These are phyloP conservation scores for Adansonia madagascariensis DNA, from an alignment of 441 rosid genomes.

Conservation along the genomic window DNA sequence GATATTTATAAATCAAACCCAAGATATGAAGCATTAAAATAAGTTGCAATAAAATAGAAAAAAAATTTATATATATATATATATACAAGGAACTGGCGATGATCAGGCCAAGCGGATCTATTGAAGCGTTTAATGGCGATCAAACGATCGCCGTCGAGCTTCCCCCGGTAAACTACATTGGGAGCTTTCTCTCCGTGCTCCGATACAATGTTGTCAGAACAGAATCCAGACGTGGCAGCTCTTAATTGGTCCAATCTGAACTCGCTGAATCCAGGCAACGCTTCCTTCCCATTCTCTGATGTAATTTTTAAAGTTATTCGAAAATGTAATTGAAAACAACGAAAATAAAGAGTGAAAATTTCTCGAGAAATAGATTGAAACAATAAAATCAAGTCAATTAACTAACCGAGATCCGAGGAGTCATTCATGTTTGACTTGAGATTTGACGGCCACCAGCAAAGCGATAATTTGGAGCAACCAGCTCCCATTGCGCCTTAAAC, in stretches of 20 bases:
- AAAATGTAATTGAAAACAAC: not conserved
- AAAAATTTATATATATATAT: not conserved
- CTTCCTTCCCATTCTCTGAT: constrained; percentile 65
- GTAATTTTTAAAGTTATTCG: not conserved
- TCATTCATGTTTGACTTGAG: constrained; percentile 65
- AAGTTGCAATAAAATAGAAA: not conserved
- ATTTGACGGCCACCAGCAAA: constrained; percentile 85
- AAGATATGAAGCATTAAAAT: constrained; percentile 26
- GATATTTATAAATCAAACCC: not conserved
- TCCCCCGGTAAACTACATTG: constrained; percentile 83
- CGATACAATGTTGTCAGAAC: constrained; percentile 75
- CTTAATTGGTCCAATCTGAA: constrained; percentile 74
- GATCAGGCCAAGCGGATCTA: constrained; percentile 90
- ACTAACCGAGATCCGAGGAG: constrained; percentile 75
- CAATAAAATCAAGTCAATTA: not conserved
- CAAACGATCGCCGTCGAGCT: constrained; percentile 64
- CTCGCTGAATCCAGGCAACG: constrained; percentile 69
- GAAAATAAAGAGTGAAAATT: not conserved
- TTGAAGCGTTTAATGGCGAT: constrained; percentile 86
- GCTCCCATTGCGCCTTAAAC: constrained; percentile 62
- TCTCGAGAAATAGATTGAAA: constrained; percentile 37
- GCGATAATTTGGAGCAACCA: constrained; percentile 87
- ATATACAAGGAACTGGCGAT: constrained; percentile 87
- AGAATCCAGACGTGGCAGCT: constrained; percentile 76
- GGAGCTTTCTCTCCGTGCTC: constrained; percentile 98